phyloP scores from a whole-genome alignment of 805 yeast species.

The Barnettozyma vustinii region DNA sequence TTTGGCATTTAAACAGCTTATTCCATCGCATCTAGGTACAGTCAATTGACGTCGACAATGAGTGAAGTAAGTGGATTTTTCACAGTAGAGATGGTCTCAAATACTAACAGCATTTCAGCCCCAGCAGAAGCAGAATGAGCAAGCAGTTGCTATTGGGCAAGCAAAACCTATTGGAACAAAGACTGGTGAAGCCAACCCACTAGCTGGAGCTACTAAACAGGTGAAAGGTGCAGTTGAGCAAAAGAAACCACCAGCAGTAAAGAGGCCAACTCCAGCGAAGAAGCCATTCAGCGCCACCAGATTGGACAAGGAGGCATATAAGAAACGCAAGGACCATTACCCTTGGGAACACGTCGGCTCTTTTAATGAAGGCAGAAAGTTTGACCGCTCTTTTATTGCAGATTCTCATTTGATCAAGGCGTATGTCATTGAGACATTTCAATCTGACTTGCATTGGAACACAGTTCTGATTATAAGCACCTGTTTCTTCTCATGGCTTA shows the following conservation, averaged over 20 bases:
- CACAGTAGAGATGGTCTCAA: too few relatives aligned
- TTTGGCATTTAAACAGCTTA: neutral
- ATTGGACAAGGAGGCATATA: conserved; percentile 1
- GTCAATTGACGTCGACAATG: neutral
- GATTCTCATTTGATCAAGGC: conserved; percentile 40
- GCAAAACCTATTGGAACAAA: neutral
- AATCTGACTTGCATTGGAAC: conserved; percentile 70
- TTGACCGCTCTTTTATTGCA: conserved; percentile 20
- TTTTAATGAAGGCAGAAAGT: conserved; percentile 22
- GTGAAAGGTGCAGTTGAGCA: neutral
- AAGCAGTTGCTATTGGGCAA: neutral
- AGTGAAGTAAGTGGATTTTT: neutral
- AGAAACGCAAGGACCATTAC: conserved; percentile 11
- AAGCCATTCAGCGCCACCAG: neutral
- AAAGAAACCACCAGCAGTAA: neutral
- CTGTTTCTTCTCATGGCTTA: conserved; percentile 65
- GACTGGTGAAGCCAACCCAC: neutral
- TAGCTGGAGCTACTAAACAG: neutral
- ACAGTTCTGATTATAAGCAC: conserved; percentile 59
- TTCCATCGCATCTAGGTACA: neutral
- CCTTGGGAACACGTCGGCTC: conserved; percentile 35
- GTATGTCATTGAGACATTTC: conserved; percentile 63
- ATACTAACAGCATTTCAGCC: neutral
- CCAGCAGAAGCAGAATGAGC: neutral
- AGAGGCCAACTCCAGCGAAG: neutral